Evolutionary conservation across 140 eudicot genomes (phyloP), one percentile per base, ranked within the genome.

Genomic region (Erigeron philadelphicus): DNA sequence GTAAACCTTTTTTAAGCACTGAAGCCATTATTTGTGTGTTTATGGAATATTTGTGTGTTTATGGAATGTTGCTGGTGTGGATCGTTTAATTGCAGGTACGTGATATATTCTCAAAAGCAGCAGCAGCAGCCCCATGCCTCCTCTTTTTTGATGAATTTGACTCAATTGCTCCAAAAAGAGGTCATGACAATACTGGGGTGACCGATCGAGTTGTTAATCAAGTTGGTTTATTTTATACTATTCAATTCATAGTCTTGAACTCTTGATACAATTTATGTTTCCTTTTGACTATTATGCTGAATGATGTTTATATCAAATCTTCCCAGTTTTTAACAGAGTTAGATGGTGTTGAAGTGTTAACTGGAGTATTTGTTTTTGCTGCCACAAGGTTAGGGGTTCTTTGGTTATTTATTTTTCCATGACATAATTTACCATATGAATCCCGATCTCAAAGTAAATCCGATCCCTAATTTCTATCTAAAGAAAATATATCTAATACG

Each of bases 61-160:
- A 11, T 49, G 43, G 19, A 12, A 17, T 41, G 47, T 43, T 75
- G 11, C 72, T 67, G 67, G 68, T 71, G 52, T 64, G 72, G 50
- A 67, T 62, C 11, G 47, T 67, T 54, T 62, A 35, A 21, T 78
- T 82, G 70, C 83, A 90, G 95, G 98, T 92, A 50, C 91, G 98
- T 43, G 98, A 92, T 86, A 85, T 92, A 80, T 92, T 92, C 75
- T 79, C 96, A 57, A 92, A 92, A 84, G 98, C 98, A 57, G 86
- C 98, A 42, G 92, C 96, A 64, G 96, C 98, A 25, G 95, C 98
- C 59, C 98, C 98, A 23, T 88, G 98, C 78, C 90, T 92, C 23
- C 87, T 92, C 52, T 92, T 92, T 76, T 92, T 92, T 76, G 96
- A 92, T 83, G 98, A 92, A 74, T 92, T 92, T 86, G 98, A 92